phyloP scores from a whole-genome alignment of 805 yeast genomes.

The Saccharomycopsis microspora region DNA sequence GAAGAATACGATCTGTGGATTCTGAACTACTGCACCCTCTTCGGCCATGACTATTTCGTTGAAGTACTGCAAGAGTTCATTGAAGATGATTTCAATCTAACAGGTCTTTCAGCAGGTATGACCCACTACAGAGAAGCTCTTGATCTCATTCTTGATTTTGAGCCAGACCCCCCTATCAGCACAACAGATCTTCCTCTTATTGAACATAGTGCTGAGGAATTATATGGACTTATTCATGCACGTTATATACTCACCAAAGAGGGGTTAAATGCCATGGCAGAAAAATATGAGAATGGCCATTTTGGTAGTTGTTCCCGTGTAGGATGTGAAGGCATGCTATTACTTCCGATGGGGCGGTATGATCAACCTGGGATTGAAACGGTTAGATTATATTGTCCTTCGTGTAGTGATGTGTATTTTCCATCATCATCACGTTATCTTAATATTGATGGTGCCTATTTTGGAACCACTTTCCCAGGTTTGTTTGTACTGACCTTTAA shows the following conservation, averaged over 20 bases:
- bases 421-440: conserved; percentile 81
- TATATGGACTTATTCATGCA: conserved; percentile 92
- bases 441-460: conserved; percentile 91
- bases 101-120: conserved; percentile 76
- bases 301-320: conserved; percentile 91
- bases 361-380: conserved; percentile 90
- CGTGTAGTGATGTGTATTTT: conserved; percentile 82
- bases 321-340: conserved; percentile 79
- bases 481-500: conserved; percentile 83
- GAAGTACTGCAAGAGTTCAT: conserved; percentile 88
- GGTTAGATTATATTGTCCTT: conserved; percentile 86
- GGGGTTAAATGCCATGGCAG: conserved; percentile 87
- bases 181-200: conserved; percentile 63
- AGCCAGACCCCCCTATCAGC: conserved; percentile 41
- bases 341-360: conserved; percentile 84
- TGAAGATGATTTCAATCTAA: conserved; percentile 92
- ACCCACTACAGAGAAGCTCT: conserved; percentile 88
- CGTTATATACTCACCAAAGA: conserved; percentile 80
- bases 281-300: conserved; percentile 77
- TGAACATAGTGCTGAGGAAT: conserved; percentile 82
- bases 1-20: conserved; percentile 47
- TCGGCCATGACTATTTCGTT: conserved; percentile 76
- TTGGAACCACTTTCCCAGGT: conserved; percentile 94
- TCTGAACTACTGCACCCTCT: conserved; percentile 39
- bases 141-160: conserved; percentile 83